Conservation (phyloP, 768 basidiomycete genomes). For the Lactifluus pinguis region DNA sequence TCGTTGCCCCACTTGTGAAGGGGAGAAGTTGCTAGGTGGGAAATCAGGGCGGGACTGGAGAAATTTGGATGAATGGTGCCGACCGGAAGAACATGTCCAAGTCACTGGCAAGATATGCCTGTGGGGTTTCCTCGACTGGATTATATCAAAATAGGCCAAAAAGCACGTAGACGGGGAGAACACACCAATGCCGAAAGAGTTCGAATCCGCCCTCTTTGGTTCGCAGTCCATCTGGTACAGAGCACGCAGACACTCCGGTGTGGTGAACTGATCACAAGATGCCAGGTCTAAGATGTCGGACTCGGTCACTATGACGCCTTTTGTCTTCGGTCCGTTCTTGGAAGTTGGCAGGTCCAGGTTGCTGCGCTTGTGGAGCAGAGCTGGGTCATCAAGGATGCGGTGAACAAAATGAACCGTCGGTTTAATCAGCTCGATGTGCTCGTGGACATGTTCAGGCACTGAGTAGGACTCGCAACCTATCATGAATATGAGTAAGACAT, state of each 20-base stretch:
- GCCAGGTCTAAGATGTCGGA: conserved; percentile 19
- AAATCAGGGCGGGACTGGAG: neutral
- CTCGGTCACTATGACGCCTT: conserved; percentile 15
- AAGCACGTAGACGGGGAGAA: neutral
- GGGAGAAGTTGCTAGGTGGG: conserved; percentile 30
- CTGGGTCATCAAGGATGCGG: neutral
- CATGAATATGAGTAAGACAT: neutral
- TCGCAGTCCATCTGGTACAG: conserved; percentile 48
- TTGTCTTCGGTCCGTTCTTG: conserved; percentile 17
- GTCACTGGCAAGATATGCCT: conserved; percentile 35
- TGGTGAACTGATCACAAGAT: conserved; percentile 35
- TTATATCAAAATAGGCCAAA: neutral
- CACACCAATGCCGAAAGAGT: conserved; percentile 45
- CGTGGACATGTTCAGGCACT: conserved; percentile 30
- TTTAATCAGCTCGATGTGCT: conserved; percentile 36
- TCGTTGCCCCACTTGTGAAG: conserved; percentile 15
- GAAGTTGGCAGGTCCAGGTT: neutral
- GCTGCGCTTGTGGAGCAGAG: conserved; percentile 7
- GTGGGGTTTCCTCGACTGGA: conserved; percentile 36
- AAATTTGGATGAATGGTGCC: neutral
- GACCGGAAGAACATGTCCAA: conserved; percentile 33
- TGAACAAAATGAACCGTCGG: conserved; percentile 37
- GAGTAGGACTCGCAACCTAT: conserved; percentile 34
- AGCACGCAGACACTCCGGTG: conserved; percentile 48
- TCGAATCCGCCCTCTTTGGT: conserved; percentile 34